These are phyloP conservation scores for Pseudogymnoascus sp. DNA, from an alignment of 2,329 filamentous ascomycete species.

Conservation along the genomic window DNA sequence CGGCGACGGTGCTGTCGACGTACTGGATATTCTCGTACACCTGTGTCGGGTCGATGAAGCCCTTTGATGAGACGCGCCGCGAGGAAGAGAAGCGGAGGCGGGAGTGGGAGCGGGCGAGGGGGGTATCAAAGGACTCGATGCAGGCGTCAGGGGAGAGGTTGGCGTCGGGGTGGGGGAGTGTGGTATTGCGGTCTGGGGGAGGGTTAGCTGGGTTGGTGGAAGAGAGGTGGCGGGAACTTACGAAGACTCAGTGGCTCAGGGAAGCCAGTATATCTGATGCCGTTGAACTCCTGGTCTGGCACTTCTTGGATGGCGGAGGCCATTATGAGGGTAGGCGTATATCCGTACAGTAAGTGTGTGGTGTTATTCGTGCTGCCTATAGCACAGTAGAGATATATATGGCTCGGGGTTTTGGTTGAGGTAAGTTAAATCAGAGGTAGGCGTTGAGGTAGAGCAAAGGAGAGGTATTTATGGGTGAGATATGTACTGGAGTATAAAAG, in stretches of 20 bases:
- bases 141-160: constrained; percentile 48
- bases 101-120: constrained; percentile 28
- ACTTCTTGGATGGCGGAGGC: neutral
- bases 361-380: neutral
- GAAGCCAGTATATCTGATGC: constrained; percentile 33
- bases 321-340: neutral
- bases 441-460: neutral
- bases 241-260: constrained; percentile 25
- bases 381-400: neutral
- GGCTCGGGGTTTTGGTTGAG: neutral
- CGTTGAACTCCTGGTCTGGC: neutral
- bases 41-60: constrained; percentile 10
- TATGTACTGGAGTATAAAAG: neutral
- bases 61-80: constrained; percentile 11
- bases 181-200: constrained; percentile 46
- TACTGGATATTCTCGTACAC: constrained; percentile 22
- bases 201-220: neutral
- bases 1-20: constrained; percentile 14
- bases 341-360: neutral
- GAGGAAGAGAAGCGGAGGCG: constrained; percentile 16
- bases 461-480: neutral
- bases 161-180: constrained; percentile 54
- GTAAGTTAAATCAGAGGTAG: neutral
- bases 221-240: constrained; percentile 10
- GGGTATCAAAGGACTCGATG: constrained; percentile 48